Conservation (phyloP, 768 basidiomycete genomes). For the Strobilomyces echinocephalus region DNA sequence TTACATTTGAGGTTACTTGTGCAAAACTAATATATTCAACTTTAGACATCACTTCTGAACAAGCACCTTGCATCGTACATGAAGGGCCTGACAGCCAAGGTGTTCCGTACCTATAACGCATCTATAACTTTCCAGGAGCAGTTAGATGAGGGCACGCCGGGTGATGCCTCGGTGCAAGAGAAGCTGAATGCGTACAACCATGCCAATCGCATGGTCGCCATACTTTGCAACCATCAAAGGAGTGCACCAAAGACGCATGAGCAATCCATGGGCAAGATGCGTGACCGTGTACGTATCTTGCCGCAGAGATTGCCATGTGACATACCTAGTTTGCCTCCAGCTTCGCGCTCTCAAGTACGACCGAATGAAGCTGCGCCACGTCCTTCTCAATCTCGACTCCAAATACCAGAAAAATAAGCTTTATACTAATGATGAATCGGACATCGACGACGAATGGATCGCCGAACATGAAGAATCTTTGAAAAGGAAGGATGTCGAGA, state of each 20-base stretch:
- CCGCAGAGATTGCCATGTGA: neutral
- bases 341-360: conserved; percentile 90
- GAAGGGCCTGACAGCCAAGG: conserved; percentile 97
- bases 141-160: conserved; percentile 68
- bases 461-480: conserved; percentile 71
- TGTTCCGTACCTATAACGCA: conserved; percentile 99
- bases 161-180: conserved; percentile 79
- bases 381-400: conserved; percentile 70
- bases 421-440: conserved; percentile 81
- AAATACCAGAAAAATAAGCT: conserved; percentile 79
- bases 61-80: conserved; percentile 91
- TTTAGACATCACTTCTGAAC: conserved; percentile 78
- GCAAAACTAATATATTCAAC: conserved; percentile 15
- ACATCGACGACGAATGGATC: conserved; percentile 92
- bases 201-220: conserved; percentile 94
- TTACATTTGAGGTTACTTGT: neutral
- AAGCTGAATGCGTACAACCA: conserved; percentile 96
- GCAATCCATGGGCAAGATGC: conserved; percentile 92
- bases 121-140: conserved; percentile 93
- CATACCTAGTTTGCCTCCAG: conserved; percentile 38
- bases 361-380: conserved; percentile 92
- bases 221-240: conserved; percentile 98
- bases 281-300: conserved; percentile 64
- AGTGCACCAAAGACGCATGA: conserved; percentile 89
- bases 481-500: conserved; percentile 81